Percentiles rank a stretch among this genome's conserved stretches.
phyloP scores from a whole-genome alignment of 768 basidiomycete species.

The Cantharellus anzutake region DNA sequence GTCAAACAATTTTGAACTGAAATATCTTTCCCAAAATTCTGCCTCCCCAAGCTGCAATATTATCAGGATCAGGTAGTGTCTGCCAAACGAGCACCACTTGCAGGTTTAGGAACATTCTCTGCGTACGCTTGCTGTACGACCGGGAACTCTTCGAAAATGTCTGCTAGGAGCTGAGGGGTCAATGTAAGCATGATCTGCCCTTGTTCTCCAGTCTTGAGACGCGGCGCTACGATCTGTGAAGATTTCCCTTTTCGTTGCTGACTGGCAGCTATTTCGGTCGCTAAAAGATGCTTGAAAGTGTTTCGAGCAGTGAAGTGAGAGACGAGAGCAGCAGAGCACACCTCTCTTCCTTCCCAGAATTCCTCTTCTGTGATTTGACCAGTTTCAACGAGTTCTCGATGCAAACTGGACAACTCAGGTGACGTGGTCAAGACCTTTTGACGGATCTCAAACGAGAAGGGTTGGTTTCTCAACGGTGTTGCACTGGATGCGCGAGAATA shows the following conservation, averaged over 20 bases:
- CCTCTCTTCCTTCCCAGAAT: slow-evolving; percentile 95
- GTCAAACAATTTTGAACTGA: slow-evolving; percentile 90
- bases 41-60: slow-evolving; percentile 56
- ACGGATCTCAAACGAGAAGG: slow-evolving; percentile 44
- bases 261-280: slow-evolving; percentile 57
- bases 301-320: neutral
- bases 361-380: slow-evolving; percentile 80
- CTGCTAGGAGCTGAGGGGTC: slow-evolving; percentile 79
- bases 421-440: slow-evolving; percentile 65
- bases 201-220: slow-evolving; percentile 63
- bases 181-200: slow-evolving; percentile 81
- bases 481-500: slow-evolving; percentile 12
- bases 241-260: slow-evolving; percentile 63
- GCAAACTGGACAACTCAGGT: slow-evolving; percentile 59
- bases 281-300: slow-evolving; percentile 42
- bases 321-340: slow-evolving; percentile 17
- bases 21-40: slow-evolving; percentile 94
- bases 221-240: slow-evolving; percentile 73
- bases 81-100: neutral
- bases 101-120: slow-evolving; percentile 82
- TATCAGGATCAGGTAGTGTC: neutral
- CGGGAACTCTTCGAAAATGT: slow-evolving; percentile 96
- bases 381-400: slow-evolving; percentile 72
- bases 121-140: slow-evolving; percentile 82
- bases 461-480: neutral